phyloP scores from a whole-genome alignment of 2,329 filamentous ascomycete species.

The Claviceps capensis region DNA sequence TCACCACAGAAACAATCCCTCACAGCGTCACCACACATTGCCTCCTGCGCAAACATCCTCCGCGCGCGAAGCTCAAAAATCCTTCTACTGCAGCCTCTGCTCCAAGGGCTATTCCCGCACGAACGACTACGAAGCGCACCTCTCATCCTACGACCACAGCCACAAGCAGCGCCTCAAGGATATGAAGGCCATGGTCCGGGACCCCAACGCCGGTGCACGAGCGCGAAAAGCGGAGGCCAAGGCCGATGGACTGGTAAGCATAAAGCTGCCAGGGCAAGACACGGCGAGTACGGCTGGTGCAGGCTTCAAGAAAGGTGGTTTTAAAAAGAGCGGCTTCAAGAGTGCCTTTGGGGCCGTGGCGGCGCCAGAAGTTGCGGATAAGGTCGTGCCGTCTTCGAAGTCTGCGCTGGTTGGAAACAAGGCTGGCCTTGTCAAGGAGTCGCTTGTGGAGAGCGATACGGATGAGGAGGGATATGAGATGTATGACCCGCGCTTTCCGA shows the following conservation, averaged over 20 bases:
- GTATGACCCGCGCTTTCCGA: conserved; percentile 48
- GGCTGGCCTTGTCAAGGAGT: conserved; percentile 11
- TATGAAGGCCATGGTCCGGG: conserved; percentile 71
- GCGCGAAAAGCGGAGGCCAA: conserved; percentile 59
- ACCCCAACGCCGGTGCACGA: conserved; percentile 50
- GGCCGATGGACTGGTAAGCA: conserved; percentile 53
- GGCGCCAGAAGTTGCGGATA: conserved; percentile 21
- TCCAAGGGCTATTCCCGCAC: conserved; percentile 89
- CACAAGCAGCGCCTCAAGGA: conserved; percentile 84
- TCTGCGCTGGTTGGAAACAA: conserved; percentile 8
- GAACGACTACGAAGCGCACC: conserved; percentile 92
- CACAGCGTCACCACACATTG: conserved; percentile 41
- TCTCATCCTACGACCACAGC: conserved; percentile 87
- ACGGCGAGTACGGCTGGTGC: conserved; percentile 16
- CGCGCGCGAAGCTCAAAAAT: conserved; percentile 62
- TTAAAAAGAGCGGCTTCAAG: conserved; percentile 77
- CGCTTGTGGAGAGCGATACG: conserved; percentile 42
- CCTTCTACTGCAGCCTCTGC: conserved; percentile 79
- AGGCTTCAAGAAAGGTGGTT: conserved; percentile 54
- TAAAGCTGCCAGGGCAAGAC: conserved; percentile 39
- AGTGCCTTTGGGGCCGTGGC: conserved; percentile 52
- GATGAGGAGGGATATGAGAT: conserved; percentile 61
- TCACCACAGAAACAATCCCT: conserved; percentile 17
- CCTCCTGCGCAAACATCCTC: conserved; percentile 45
- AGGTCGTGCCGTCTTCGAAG: background rate